Evolutionary conservation across 2,329 filamentous ascomycete genomes (phyloP), one percentile per base, ranked within the genome.

Genomic region (Monosporascus ibericus): DNA sequence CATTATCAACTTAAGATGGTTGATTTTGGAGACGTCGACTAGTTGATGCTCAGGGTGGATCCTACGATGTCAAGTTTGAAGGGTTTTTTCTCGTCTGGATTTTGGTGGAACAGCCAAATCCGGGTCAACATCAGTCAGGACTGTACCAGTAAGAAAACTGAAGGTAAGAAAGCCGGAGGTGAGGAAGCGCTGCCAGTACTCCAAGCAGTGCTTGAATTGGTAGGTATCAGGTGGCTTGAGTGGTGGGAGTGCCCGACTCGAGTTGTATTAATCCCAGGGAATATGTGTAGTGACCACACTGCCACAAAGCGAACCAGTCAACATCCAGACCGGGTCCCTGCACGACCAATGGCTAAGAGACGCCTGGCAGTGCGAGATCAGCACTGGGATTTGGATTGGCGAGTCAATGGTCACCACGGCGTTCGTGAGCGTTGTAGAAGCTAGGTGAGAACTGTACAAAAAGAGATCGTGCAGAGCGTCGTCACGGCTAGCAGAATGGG

Each of bases 221-320:
- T 59, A 56, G 61, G 57, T 61, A 63, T 64, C 60, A 64, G 63
- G 58, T 65, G 61, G 60, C 49, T 59, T 58, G 51, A 48, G 27
- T 42, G 49, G 49, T 44, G 42, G 50, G 55, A 59, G 53, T 63
- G 62, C 61, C 65, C 63, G 65, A 66, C 61, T 55, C 51, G 58
- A 59, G 54, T 54, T 54, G 55, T 60, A 51, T 55, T 60, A 51
- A 52, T 55, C 53, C 48, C 47, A 61, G 50, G 47, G 52, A 55
- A 60, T 57, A 44, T 54, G 56, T 55, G 58, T 55, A 57, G 65
- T 59, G 63, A 63, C 63, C 61, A 63, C 63, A 64, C 30, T 65
- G 67, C 65, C 68, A 64, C 59, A 62, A 60, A 63, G 60, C 63
- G 61, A 65, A 67, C 71, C 72, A 74, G 67, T 73, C 65, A 73